Evolutionary conservation across 2,329 filamentous ascomycete species (phyloP), one percentile per base, ranked within the genome.

Genomic region (Leptographium wingfieldii): DNA sequence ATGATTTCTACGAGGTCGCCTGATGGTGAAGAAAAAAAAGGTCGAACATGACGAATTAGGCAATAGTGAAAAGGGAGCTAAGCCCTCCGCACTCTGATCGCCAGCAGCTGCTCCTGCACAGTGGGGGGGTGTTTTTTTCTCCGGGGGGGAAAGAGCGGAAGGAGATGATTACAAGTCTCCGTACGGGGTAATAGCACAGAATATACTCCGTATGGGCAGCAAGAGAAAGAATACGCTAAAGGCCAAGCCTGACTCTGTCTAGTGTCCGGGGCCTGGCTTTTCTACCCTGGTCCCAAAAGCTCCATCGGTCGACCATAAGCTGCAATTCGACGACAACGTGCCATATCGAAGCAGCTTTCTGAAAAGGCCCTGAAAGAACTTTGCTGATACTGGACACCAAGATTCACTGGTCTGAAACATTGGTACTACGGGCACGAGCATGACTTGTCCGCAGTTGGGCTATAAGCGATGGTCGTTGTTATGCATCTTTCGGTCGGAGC

Each of bases 11-110:
- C 9, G 49, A 19, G 27, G 55, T 14, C 25, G n/a, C 11, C 4
- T 33, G 40, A 46, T 7, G 25, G 35, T 11, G 12, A 25, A 31
- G 16, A 56, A 12, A 48, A 14, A 38, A 55, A 55, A 19, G 16
- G 35, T 31, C 16, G 5, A 3, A 22, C n/a, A 57, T 57, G 49
- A 48, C 48, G 46, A 55, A 57, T 51, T 40, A 43, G 49, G 55
- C 40, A 51, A 22, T 49, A 29, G 55, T 31, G 33, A 40, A 35
- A 22, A 46, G 51, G 57, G 52, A 58, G 56, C 60, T 48, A 58
- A 55, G 58, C 19, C 53, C 56, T 57, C 61, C 55, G 25, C 52
- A 61, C 33, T 56, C 59, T 55, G 59, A 52, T 43, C 19, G 31
- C 10, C 59, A 43, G 43, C 48, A 56, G 35, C 16, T 57, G 46